Conservation (phyloP, 352 stramenopile species). For the Phytopythium chamaehyphon region DNA sequence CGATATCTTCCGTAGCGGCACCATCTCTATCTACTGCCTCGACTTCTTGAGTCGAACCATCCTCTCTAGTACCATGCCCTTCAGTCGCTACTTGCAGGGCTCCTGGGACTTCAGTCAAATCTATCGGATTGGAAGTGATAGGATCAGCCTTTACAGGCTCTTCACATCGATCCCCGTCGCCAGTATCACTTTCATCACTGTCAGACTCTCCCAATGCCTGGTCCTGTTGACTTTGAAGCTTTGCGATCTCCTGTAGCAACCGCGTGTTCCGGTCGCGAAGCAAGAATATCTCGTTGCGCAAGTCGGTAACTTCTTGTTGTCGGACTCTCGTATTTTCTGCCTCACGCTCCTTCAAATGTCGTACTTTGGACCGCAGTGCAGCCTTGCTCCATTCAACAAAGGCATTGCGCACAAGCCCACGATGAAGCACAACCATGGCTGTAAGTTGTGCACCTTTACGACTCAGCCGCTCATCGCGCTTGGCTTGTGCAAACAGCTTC, state of each 20-base stretch:
- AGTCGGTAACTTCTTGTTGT: slow-evolving; percentile 25
- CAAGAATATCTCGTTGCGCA: slow-evolving; percentile 37
- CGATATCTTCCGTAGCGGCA: too few relatives aligned
- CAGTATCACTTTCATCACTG: not conserved
- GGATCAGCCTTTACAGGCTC: too few relatives aligned
- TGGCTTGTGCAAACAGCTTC: slow-evolving; percentile 29
- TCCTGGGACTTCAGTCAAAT: too few relatives aligned
- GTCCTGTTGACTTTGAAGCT: not conserved
- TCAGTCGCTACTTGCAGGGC: too few relatives aligned
- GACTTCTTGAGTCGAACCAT: too few relatives aligned
- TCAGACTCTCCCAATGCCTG: not conserved
- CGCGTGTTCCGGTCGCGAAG: slow-evolving; percentile 24
- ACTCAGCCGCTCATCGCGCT: slow-evolving; percentile 35
- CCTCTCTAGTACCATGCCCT: too few relatives aligned
- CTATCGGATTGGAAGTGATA: too few relatives aligned
- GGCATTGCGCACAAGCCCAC: slow-evolving; percentile 35
- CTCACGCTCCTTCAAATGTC: slow-evolving; percentile 20
- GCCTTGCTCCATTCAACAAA: slow-evolving; percentile 54
- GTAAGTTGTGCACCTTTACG: slow-evolving; percentile 50
- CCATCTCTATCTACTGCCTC: too few relatives aligned
- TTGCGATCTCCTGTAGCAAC: slow-evolving; percentile 11
- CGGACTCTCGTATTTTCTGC: slow-evolving; percentile 17
- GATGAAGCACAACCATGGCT: slow-evolving; percentile 46
- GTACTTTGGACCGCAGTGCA: slow-evolving; percentile 15
- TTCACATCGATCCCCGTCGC: not conserved